Percentiles rank a stretch among this genome's conserved stretches.
Evolutionary conservation across 2,329 filamentous ascomycete genomes (phyloP).

Genomic region (Aspergillus sojae): DNA sequence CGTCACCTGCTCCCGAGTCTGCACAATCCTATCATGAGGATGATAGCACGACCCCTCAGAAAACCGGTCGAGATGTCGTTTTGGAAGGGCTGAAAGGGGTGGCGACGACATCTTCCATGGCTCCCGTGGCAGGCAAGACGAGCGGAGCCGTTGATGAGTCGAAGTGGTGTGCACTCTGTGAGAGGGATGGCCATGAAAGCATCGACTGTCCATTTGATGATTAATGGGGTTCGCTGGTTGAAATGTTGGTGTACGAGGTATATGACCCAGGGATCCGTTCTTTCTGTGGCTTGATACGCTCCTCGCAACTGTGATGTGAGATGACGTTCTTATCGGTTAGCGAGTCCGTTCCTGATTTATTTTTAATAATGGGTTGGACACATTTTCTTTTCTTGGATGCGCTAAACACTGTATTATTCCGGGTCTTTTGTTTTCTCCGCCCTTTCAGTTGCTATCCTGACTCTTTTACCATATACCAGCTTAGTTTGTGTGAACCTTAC

Average conservation of each 20-base stretch:
- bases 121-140: conserved; percentile 75
- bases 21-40: conserved; percentile 19
- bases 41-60: conserved; percentile 31
- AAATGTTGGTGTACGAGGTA: conserved; percentile 4
- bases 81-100: conserved; percentile 47
- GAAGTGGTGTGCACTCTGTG: conserved; percentile 97
- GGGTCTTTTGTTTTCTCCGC: conserved; percentile 7
- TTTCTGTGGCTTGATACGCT: conserved; percentile 2
- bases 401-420: conserved; percentile 20
- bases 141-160: conserved; percentile 76
- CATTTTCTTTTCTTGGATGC: conserved; percentile 21
- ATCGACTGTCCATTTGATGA: conserved; percentile 94
- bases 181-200: conserved; percentile 94
- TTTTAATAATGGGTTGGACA: conserved; percentile 2
- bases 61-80: conserved; percentile 45
- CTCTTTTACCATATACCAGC: background rate
- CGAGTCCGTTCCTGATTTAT: conserved; percentile 1
- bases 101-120: conserved; percentile 46
- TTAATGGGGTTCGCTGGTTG: conserved; percentile 28
- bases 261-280: conserved; percentile 5
- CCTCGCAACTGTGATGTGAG: conserved; percentile 7
- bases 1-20: conserved; percentile 17
- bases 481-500: background rate
- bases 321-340: conserved; percentile 8
- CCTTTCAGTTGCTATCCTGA: background rate